Conservation (phyloP, 1,139 yeast species). For the Suhomyces wounanorum region DNA sequence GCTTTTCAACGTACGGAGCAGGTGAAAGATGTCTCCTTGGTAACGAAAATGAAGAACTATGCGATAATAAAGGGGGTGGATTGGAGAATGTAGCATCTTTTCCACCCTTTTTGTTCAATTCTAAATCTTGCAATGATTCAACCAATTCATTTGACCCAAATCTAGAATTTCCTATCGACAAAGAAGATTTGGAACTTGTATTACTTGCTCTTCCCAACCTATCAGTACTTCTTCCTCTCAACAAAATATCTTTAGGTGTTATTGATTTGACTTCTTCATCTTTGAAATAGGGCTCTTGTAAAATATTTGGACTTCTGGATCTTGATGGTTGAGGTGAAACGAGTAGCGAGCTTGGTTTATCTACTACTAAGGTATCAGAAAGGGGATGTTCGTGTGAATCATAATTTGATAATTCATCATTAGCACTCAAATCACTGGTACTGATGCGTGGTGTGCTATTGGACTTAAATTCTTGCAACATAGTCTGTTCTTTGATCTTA, state of each 20-base stretch:
- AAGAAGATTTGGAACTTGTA: conserved; percentile 22
- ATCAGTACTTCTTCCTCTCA: conserved; percentile 30
- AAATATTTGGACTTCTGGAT: conserved; percentile 37
- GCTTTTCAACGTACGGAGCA: conserved; percentile 47
- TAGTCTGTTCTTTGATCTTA: conserved; percentile 48
- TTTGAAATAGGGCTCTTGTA: conserved; percentile 43
- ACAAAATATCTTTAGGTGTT: conserved; percentile 44
- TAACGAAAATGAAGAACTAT: conserved; percentile 43
- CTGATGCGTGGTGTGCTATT: conserved; percentile 13
- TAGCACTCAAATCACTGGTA: conserved; percentile 3
- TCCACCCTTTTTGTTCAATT: conserved; percentile 18
- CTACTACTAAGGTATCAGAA: conserved; percentile 10
- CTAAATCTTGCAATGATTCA: conserved; percentile 34
- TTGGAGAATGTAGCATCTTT: conserved; percentile 14
- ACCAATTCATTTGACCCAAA: conserved; percentile 28
- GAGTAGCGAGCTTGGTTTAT: conserved; percentile 15
- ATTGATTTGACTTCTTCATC: conserved; percentile 31
- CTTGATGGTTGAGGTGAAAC: conserved; percentile 40
- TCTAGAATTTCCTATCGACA: conserved; percentile 19
- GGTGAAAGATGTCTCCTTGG: conserved; percentile 62
- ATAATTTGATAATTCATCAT: conserved; percentile 4
- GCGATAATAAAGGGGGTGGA: conserved; percentile 18
- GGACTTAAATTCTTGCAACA: conserved; percentile 21
- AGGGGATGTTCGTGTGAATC: conserved; percentile 9
- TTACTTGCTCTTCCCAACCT: conserved; percentile 16